Conservation (phyloP, 768 basidiomycete genomes). For the Suillus subaureus region DNA sequence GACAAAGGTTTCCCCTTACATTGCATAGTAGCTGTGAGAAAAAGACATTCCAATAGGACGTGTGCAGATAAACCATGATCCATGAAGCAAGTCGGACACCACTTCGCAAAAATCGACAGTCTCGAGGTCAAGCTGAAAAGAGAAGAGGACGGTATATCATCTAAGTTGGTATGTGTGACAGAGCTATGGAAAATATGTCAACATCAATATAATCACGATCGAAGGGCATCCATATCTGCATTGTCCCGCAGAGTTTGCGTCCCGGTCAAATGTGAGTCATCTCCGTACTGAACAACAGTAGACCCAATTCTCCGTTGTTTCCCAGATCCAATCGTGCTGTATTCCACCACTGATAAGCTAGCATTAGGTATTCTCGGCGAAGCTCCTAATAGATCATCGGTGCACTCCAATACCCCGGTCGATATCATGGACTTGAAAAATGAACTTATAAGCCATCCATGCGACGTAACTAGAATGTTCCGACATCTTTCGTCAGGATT, state of each 20-base stretch:
- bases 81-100: background rate
- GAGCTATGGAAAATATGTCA: background rate
- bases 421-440: slow-evolving; percentile 52
- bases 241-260: background rate
- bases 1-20: background rate
- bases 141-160: background rate
- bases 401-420: slow-evolving; percentile 41
- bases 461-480: slow-evolving; percentile 60
- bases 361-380: slow-evolving; percentile 21
- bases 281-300: background rate
- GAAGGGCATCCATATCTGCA: background rate
- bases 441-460: slow-evolving; percentile 63
- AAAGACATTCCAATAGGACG: background rate
- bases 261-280: background rate
- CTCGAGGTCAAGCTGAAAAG: background rate
- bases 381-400: slow-evolving; percentile 31
- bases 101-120: background rate
- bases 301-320: background rate
- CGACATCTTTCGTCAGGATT: slow-evolving; percentile 24
- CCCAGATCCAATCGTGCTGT: background rate
- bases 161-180: slow-evolving; percentile 1
- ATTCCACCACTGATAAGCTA: background rate
- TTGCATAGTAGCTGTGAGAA: background rate
- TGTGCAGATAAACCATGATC: background rate
- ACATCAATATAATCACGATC: background rate